Percentiles rank a stretch among this genome's conserved stretches.
phyloP scores from a whole-genome alignment of 2,329 filamentous ascomycete species.

The Sporothrix variecibatus region DNA sequence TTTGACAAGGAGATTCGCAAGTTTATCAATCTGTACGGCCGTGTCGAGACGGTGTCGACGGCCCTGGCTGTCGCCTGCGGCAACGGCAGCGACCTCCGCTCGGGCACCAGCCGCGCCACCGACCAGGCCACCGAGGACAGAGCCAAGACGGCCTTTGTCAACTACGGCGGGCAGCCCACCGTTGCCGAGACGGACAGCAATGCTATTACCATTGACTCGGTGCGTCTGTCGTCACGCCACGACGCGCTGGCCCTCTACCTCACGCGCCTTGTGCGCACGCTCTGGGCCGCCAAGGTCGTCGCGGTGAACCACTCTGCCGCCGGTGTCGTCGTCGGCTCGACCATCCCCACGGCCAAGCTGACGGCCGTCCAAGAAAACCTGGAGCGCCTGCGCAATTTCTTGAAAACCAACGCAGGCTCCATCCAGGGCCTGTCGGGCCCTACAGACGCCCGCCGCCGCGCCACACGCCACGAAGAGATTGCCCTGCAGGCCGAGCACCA shows the following conservation, averaged over 20 bases:
- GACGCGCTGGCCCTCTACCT: conserved; percentile 87
- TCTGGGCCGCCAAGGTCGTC: conserved; percentile 84
- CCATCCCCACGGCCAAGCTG: conserved; percentile 68
- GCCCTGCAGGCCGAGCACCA: conserved; percentile 93
- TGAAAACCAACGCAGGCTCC: conserved; percentile 82
- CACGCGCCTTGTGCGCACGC: conserved; percentile 78
- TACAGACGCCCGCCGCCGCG: conserved; percentile 74
- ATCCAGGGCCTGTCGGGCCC: conserved; percentile 95
- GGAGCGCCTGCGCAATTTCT: conserved; percentile 75
- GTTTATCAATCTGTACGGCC: conserved; percentile 83
- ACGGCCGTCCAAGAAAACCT: conserved; percentile 77
- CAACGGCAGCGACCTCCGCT: conserved; percentile 74
- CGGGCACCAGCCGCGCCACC: conserved; percentile 73
- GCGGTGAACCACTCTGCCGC: conserved; percentile 68
- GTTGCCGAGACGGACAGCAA: conserved; percentile 76
- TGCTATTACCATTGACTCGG: conserved; percentile 73
- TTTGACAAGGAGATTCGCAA: conserved; percentile 79
- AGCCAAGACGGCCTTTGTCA: conserved; percentile 85
- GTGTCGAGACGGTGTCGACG: conserved; percentile 84
- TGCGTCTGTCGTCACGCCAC: conserved; percentile 84
- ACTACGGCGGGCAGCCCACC: conserved; percentile 84
- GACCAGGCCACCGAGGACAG: conserved; percentile 85
- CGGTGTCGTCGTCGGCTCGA: conserved; percentile 64
- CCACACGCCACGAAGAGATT: conserved; percentile 86
- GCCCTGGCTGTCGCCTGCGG: conserved; percentile 93